Evolutionary conservation across 129 eudicot species (phyloP), one percentile per base, ranked within the genome.

Genomic region (Flaveria trinervia): DNA sequence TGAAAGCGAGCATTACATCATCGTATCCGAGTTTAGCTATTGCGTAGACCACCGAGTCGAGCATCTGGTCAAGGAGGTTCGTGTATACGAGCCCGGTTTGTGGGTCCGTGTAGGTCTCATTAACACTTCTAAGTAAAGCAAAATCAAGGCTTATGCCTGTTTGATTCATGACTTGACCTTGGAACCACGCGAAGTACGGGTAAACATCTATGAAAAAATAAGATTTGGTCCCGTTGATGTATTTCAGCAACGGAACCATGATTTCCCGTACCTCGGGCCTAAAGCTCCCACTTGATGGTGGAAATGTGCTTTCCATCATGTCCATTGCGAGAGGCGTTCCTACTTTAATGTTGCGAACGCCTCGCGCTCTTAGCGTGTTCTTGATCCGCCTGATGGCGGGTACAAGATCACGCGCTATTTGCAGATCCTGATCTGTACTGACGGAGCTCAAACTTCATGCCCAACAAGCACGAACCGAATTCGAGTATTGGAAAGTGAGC

Each of bases 21-120:
- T 81, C 64, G 36, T 80, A 86, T 8, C 98, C 96, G 30, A 86
- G 18, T 59, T 82, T 92, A 11, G 77, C 68, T 86, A 90, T 90
- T 2, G 96, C 98, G 15, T 86, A 92, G 9, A 79, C 70, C 18
- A 88, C 88, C 3, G 98, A 90, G 56, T 92, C 98, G 0, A 92
- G 87, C 98, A 92, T 92, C 6, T 92, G 98, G 59, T 92, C 98
- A 3, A 92, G 81, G 57, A 90, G 86, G 71, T 90, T 86, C 0
- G 82, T 86, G 88, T 92, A 92, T 1, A 62, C 60, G 15, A 88
- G 76, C 13, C 92, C 86, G 25, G 72, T 89, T 0, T 50, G 48
- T 1, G 92, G 94, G 59, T 92, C 98, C 4, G 72, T 72, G 62
- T 84, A 90, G 2, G 86, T 67, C 43, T 30, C 48, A 1, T 82